Evolutionary conservation across 2,329 filamentous ascomycete species (phyloP).

Genomic region (Colletotrichum eleusines): DNA sequence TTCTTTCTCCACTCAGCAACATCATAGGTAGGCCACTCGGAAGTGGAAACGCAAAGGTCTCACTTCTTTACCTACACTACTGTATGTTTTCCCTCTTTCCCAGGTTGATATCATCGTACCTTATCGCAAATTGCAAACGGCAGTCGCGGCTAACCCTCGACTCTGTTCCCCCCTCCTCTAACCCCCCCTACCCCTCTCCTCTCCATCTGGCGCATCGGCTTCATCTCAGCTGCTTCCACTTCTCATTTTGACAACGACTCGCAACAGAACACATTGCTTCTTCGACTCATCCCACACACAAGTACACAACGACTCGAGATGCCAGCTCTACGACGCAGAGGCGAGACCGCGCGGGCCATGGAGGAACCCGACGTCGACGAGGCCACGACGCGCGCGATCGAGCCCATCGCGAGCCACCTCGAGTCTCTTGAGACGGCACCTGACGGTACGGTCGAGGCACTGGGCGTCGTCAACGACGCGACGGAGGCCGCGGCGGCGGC

Average conservation of each 20-base stretch:
- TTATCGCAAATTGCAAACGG: conserved; percentile 39
- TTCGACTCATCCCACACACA: not conserved
- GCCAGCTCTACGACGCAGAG: conserved; percentile 40
- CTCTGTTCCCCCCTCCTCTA: conserved; percentile 12
- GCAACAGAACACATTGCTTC: conserved; percentile 7
- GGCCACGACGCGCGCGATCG: conserved; percentile 36
- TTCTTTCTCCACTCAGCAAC: conserved; percentile 38
- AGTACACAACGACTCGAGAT: conserved; percentile 18
- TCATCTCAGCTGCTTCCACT: not conserved
- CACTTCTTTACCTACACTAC: conserved; percentile 23
- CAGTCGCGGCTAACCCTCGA: conserved; percentile 13
- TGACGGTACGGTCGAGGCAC: conserved; percentile 37
- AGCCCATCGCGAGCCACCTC: conserved; percentile 40
- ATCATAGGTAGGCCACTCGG: conserved; percentile 12
- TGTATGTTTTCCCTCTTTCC: conserved; percentile 3
- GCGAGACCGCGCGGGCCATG: conserved; percentile 22
- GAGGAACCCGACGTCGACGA: conserved; percentile 35
- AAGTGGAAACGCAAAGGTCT: conserved; percentile 32
- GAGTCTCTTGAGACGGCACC: conserved; percentile 38
- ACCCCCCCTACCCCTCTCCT: conserved; percentile 24
- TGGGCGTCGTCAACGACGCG: conserved; percentile 42
- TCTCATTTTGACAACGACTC: not conserved
- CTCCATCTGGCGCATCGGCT: conserved; percentile 23
- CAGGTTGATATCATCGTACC: conserved; percentile 27
- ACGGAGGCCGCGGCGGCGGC: conserved; percentile 22